Percentiles rank a stretch among this genome's conserved stretches.
Evolutionary conservation across 2,329 filamentous ascomycete genomes (phyloP).

Genomic region (Apiospora sp.): DNA sequence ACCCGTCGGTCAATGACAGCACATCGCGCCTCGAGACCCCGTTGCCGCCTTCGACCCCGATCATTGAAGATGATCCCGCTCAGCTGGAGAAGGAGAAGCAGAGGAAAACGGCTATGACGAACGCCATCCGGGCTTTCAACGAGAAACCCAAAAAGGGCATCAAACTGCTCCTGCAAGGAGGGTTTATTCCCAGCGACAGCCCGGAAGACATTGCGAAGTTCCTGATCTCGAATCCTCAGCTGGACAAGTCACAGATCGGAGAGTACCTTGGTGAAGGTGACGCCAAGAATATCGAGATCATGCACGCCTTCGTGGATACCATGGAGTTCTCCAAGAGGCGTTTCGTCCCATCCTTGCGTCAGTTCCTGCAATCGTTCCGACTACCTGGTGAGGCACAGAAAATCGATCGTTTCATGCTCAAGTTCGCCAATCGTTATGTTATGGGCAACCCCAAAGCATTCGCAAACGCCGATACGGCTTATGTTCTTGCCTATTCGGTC

Average conservation of each 20-base stretch:
- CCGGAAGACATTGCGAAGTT: conserved; percentile 87
- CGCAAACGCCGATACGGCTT: conserved; percentile 97
- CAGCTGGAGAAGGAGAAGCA: conserved; percentile 96
- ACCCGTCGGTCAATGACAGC: conserved; percentile 69
- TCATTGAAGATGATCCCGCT: conserved; percentile 87
- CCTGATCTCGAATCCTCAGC: conserved; percentile 78
- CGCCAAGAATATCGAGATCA: conserved; percentile 90
- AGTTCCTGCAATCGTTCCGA: conserved; percentile 94
- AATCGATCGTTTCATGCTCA: conserved; percentile 99
- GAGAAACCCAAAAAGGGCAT: conserved; percentile 97
- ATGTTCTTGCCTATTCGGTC: conserved; percentile 94
- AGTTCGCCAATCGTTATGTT: conserved; percentile 96
- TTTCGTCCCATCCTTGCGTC: conserved; percentile 90
- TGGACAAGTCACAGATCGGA: conserved; percentile 92
- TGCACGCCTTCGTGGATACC: conserved; percentile 95
- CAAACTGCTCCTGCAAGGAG: conserved; percentile 81
- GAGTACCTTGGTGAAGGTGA: conserved; percentile 96
- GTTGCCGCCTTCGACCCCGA: conserved; percentile 69
- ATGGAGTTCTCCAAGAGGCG: conserved; percentile 94
- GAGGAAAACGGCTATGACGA: conserved; percentile 88
- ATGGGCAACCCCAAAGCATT: conserved; percentile 96
- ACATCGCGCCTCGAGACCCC: conserved; percentile 69
- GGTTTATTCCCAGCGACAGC: conserved; percentile 82
- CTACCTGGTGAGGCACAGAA: conserved; percentile 97
- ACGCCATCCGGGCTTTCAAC: conserved; percentile 92